Evolutionary conservation across 2,329 filamentous ascomycete species (phyloP).

Genomic region (Pseudocercospora macadamiae): DNA sequence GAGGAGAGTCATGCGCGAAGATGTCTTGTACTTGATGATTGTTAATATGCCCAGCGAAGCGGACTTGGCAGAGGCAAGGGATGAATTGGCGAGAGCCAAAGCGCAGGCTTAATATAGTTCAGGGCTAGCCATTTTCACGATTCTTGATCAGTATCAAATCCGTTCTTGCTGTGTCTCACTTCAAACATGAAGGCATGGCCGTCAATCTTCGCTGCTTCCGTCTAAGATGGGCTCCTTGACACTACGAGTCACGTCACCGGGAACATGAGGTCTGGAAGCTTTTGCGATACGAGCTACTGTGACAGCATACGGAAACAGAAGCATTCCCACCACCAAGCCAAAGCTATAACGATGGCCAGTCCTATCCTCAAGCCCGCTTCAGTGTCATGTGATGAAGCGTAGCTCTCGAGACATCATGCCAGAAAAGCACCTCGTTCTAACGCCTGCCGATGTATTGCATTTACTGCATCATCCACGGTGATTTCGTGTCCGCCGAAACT

Average conservation of each 20-base stretch:
- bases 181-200: too few relatives aligned
- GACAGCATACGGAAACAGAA: conserved; percentile 19
- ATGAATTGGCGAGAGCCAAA: conserved; percentile 21
- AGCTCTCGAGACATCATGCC: conserved; percentile 27
- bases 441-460: conserved; percentile 16
- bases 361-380: conserved; percentile 25
- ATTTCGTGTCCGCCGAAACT: not conserved
- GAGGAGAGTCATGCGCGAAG: conserved; percentile 21
- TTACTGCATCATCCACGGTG: conserved; percentile 13
- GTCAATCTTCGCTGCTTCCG: too few relatives aligned
- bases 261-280: conserved; percentile 13
- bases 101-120: not conserved
- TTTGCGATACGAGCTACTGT: conserved; percentile 26
- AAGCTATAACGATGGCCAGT: conserved; percentile 1
- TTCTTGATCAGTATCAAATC: not conserved
- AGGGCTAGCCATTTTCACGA: not conserved
- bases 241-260: not conserved
- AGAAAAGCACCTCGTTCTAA: conserved; percentile 12
- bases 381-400: conserved; percentile 13
- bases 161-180: too few relatives aligned
- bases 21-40: conserved; percentile 55
- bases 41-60: conserved; percentile 52
- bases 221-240: too few relatives aligned
- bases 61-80: conserved; percentile 42
- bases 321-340: conserved; percentile 10